A percentile compares a stretch with the other conserved stretches of the same genome.
Conservation (phyloP, 75 land plant genomes). For the Ceratopteris richardii region DNA sequence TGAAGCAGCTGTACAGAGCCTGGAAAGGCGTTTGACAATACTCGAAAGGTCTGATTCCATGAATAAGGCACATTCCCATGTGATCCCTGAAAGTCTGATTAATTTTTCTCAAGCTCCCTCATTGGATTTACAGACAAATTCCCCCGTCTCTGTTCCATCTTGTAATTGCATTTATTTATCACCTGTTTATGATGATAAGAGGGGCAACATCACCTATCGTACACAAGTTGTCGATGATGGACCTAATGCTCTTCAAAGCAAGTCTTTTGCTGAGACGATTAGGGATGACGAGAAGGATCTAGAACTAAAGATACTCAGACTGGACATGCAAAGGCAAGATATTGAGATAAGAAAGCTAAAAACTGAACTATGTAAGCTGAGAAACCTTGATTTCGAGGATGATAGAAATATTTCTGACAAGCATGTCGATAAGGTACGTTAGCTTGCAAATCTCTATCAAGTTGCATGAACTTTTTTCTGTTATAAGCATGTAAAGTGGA, state of each 20-base stretch:
- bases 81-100: background rate
- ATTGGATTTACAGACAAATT: background rate
- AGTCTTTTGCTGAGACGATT: background rate
- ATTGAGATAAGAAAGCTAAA: slow-evolving; percentile 1
- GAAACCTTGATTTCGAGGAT: background rate
- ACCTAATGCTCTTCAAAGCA: background rate
- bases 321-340: slow-evolving; percentile 3
- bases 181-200: slow-evolving; percentile 2
- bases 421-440: background rate
- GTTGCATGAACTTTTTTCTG: too few species aligned
- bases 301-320: background rate
- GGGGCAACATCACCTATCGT: background rate
- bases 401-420: slow-evolving; percentile 1
- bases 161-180: background rate
- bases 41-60: background rate
- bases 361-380: background rate
- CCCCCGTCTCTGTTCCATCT: background rate
- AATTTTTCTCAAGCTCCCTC: background rate
- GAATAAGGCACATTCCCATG: background rate
- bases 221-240: slow-evolving; percentile 1
- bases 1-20: background rate
- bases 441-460: too few species aligned
- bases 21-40: background rate
- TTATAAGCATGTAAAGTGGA: too few species aligned
- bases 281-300: slow-evolving; percentile 3